phyloP scores from a whole-genome alignment of 1,284 basidiomycete species.

The Butyriboletus appendiculatus region DNA sequence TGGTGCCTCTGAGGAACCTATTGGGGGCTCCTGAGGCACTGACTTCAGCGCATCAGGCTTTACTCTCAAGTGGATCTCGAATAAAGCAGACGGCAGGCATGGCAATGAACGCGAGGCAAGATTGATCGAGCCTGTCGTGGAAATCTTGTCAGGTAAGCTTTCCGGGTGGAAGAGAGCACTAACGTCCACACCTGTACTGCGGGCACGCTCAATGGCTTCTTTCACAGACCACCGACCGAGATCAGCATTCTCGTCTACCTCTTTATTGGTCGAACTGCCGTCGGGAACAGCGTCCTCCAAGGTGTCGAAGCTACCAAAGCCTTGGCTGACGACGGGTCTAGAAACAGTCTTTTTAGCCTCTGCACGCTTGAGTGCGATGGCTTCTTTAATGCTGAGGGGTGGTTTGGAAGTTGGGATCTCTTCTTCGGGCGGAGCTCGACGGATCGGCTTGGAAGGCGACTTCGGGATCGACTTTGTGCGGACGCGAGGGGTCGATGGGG shows the following conservation, averaged over 20 bases:
- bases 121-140: constrained; percentile 63
- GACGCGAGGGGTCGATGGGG: constrained; percentile 25
- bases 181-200: constrained; percentile 62
- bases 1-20: constrained; percentile 43
- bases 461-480: constrained; percentile 41
- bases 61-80: constrained; percentile 74
- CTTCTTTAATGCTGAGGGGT: constrained; percentile 63
- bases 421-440: constrained; percentile 32
- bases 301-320: constrained; percentile 22
- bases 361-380: constrained; percentile 71
- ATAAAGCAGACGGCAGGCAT: constrained; percentile 75
- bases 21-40: constrained; percentile 59
- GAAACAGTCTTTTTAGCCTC: constrained; percentile 63
- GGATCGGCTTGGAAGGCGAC: constrained; percentile 38
- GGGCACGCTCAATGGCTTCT: constrained; percentile 74
- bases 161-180: constrained; percentile 36
- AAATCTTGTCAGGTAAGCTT: constrained; percentile 45
- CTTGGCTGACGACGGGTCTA: constrained; percentile 24
- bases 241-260: constrained; percentile 52
- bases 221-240: constrained; percentile 69
- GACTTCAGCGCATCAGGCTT: constrained; percentile 64
- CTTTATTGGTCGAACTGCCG: constrained; percentile 27
- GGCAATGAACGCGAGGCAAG: constrained; percentile 66
- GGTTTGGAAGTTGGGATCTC: constrained; percentile 33
- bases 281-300: constrained; percentile 51